phyloP scores from a whole-genome alignment of 2,329 filamentous ascomycete species.

The Aspergillus chevalieri region DNA sequence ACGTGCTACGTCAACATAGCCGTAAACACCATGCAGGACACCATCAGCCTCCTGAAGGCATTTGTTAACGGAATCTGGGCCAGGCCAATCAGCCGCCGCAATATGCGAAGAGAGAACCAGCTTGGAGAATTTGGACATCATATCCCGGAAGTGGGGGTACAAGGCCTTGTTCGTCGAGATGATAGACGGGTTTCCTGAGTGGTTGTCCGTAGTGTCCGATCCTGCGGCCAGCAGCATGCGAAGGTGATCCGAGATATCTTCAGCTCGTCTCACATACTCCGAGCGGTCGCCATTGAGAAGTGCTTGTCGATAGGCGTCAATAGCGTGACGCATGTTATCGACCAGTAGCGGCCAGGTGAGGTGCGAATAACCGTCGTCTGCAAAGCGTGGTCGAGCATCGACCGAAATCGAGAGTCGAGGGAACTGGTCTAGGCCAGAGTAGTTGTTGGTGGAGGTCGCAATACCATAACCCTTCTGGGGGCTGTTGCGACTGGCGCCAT shows the following conservation, averaged over 20 bases:
- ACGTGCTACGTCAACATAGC: conserved; percentile 90
- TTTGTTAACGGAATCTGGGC: conserved; percentile 87
- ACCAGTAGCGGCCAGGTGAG: conserved; percentile 86
- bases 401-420: conserved; percentile 39
- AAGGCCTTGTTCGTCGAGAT: conserved; percentile 96
- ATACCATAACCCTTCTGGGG: conserved; percentile 26
- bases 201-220: conserved; percentile 95
- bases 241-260: conserved; percentile 95
- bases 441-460: conserved; percentile 47
- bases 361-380: conserved; percentile 76
- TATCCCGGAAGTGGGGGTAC: conserved; percentile 95
- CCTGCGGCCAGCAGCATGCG: conserved; percentile 89
- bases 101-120: conserved; percentile 96
- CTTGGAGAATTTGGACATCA: conserved; percentile 99
- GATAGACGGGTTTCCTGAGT: conserved; percentile 97
- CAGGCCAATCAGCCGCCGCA: conserved; percentile 90
- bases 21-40: conserved; percentile 86
- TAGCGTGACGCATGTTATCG: conserved; percentile 84
- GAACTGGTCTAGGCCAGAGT: conserved; percentile 50
- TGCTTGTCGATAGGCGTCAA: conserved; percentile 86
- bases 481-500: conserved; percentile 41
- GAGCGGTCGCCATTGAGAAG: conserved; percentile 75
- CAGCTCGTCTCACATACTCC: conserved; percentile 88
- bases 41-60: conserved; percentile 97
- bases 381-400: conserved; percentile 71